These are phyloP conservation scores for Colletotrichum graminicola DNA, from an alignment of 2,329 filamentous ascomycete genomes.

Conservation along the genomic window DNA sequence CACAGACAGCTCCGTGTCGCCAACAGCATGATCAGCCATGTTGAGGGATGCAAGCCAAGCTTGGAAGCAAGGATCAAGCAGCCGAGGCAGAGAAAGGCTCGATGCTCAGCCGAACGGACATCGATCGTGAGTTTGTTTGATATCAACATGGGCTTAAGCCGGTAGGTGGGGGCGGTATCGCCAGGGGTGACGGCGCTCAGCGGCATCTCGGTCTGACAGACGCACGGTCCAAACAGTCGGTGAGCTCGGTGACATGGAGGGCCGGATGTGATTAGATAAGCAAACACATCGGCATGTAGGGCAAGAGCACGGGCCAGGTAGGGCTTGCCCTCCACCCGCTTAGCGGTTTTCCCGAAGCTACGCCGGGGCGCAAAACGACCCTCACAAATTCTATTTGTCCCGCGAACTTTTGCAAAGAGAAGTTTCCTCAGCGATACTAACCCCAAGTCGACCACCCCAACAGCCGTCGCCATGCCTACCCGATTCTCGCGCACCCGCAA, in stretches of 20 bases:
- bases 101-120: not conserved
- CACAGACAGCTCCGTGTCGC: slow-evolving; percentile 43
- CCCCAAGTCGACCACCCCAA: slow-evolving; percentile 50
- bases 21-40: slow-evolving; percentile 15
- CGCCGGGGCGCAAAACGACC: slow-evolving; percentile 54
- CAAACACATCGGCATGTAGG: too few species aligned
- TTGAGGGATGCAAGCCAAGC: not conserved
- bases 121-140: not conserved
- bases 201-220: not conserved
- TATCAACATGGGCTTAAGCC: not conserved
- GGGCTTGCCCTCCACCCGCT: slow-evolving; percentile 58
- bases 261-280: not conserved
- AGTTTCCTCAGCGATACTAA: slow-evolving; percentile 50
- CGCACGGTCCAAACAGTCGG: not conserved
- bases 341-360: slow-evolving; percentile 52
- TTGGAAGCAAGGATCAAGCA: too few species aligned
- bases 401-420: slow-evolving; percentile 48
- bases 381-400: slow-evolving; percentile 50
- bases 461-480: slow-evolving; percentile 64
- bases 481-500: slow-evolving; percentile 82
- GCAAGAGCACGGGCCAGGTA: slow-evolving; percentile 45
- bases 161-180: slow-evolving; percentile 2
- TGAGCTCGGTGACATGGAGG: not conserved
- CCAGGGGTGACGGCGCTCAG: slow-evolving; percentile 1
- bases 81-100: not conserved